These are phyloP conservation scores for Exophiala bonariae DNA, from an alignment of 2,329 filamentous ascomycete genomes.

Conservation along the genomic window DNA sequence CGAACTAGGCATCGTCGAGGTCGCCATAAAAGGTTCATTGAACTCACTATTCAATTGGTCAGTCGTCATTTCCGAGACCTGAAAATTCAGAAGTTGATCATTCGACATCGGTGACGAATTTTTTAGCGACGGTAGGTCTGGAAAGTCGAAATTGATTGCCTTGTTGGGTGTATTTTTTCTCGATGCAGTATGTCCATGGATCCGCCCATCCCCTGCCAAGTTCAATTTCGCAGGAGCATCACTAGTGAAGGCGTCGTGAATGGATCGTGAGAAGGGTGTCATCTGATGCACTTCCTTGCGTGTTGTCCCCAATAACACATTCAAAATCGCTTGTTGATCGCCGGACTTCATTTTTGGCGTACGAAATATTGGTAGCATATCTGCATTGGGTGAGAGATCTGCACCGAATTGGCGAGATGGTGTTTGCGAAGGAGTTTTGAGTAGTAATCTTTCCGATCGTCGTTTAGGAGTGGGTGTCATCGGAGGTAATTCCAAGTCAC, in stretches of 20 bases:
- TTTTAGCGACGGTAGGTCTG: slow-evolving; percentile 33
- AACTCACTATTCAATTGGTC: slow-evolving; percentile 31
- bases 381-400: slow-evolving; percentile 34
- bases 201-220: slow-evolving; percentile 9
- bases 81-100: slow-evolving; percentile 18
- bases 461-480: slow-evolving; percentile 32
- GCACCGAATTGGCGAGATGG: slow-evolving; percentile 26
- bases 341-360: slow-evolving; percentile 22
- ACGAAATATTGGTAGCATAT: slow-evolving; percentile 18
- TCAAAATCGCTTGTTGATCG: slow-evolving; percentile 16
- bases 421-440: slow-evolving; percentile 28
- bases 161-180: slow-evolving; percentile 48
- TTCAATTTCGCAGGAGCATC: slow-evolving; percentile 10
- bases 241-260: slow-evolving; percentile 26
- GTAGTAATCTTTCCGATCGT: slow-evolving; percentile 27
- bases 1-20: slow-evolving; percentile 47
- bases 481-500: slow-evolving; percentile 37
- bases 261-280: slow-evolving; percentile 28
- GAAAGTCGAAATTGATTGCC: slow-evolving; percentile 36
- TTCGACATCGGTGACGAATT: slow-evolving; percentile 24
- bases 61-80: slow-evolving; percentile 25
- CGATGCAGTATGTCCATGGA: slow-evolving; percentile 28
- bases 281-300: slow-evolving; percentile 23
- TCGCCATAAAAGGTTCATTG: slow-evolving; percentile 45
- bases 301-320: slow-evolving; percentile 22